These are phyloP conservation scores for Colletotrichum horii DNA, from an alignment of 2,329 filamentous ascomycete genomes.

Conservation along the genomic window DNA sequence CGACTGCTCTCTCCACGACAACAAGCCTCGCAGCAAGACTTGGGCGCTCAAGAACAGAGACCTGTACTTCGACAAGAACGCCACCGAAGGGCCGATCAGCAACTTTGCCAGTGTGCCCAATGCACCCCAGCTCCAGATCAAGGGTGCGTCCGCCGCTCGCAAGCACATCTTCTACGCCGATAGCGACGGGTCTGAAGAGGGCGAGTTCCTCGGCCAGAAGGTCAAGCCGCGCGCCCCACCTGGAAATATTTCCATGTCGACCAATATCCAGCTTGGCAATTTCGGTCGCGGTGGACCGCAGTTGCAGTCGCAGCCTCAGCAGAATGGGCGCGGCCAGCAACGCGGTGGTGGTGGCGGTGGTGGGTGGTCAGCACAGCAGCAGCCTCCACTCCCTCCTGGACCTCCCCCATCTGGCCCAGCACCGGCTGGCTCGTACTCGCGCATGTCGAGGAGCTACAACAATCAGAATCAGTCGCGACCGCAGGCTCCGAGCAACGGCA, in stretches of 20 bases:
- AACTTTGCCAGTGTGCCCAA: conserved; percentile 29
- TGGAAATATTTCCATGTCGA: conserved; percentile 44
- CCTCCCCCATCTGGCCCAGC: conserved; percentile 37
- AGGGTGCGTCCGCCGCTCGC: conserved; percentile 37
- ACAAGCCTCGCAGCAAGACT: conserved; percentile 41
- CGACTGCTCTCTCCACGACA: conserved; percentile 49
- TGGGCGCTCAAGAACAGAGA: conserved; percentile 58
- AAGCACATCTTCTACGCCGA: conserved; percentile 51
- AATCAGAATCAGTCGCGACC: conserved; percentile 10
- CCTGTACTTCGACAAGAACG: conserved; percentile 54
- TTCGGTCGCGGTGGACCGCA: conserved; percentile 3
- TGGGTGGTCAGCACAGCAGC: conserved; percentile 24
- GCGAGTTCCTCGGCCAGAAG: conserved; percentile 44
- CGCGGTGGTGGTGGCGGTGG: neutral
- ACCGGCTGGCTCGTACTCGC: conserved; percentile 26
- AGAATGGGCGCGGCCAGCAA: conserved; percentile 14
- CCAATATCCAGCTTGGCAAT: conserved; percentile 40
- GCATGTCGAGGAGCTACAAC: conserved; percentile 13
- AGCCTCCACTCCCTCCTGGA: conserved; percentile 44
- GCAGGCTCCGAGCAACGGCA: neutral
- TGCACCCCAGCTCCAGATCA: conserved; percentile 31
- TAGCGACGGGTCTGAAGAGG: conserved; percentile 49
- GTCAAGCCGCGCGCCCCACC: conserved; percentile 33
- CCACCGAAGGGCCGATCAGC: conserved; percentile 43
- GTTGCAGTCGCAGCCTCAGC: conserved; percentile 19